Percentiles rank a stretch among this genome's conserved stretches.
phyloP scores from a whole-genome alignment of 1,139 yeast species.

The Debaryomyces coudertii region DNA sequence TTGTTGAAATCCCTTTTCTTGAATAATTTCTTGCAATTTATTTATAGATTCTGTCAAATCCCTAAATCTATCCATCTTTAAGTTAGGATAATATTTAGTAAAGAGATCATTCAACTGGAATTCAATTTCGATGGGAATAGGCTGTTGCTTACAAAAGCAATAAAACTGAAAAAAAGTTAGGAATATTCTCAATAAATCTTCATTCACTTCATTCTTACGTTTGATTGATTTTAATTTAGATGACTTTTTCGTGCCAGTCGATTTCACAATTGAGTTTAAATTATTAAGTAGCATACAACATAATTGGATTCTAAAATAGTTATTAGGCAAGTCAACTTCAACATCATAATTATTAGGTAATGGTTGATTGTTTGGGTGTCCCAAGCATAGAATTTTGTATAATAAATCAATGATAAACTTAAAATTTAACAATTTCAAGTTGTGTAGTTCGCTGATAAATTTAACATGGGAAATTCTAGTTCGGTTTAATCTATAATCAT shows the following conservation, averaged over 20 bases:
- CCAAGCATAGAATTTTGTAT: slow-evolving; percentile 65
- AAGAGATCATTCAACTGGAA: slow-evolving; percentile 55
- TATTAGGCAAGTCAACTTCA: slow-evolving; percentile 61
- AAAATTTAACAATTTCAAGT: slow-evolving; percentile 50
- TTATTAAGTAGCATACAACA: slow-evolving; percentile 34
- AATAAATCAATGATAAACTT: slow-evolving; percentile 54
- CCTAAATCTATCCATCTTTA: slow-evolving; percentile 39
- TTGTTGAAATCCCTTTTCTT: slow-evolving; percentile 15
- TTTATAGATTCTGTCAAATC: slow-evolving; percentile 45
- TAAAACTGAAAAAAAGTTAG: slow-evolving; percentile 75
- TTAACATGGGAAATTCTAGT: slow-evolving; percentile 62
- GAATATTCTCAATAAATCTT: slow-evolving; percentile 45
- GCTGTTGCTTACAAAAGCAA: slow-evolving; percentile 62
- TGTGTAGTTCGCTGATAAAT: slow-evolving; percentile 62
- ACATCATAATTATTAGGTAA: slow-evolving; percentile 44
- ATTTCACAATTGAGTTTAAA: slow-evolving; percentile 15
- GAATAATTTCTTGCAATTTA: slow-evolving; percentile 34
- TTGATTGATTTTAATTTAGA: slow-evolving; percentile 7
- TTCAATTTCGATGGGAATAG: slow-evolving; percentile 67
- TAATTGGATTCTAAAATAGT: slow-evolving; percentile 73
- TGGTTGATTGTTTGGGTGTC: slow-evolving; percentile 69
- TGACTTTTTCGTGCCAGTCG: slow-evolving; percentile 3
- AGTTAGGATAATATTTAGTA: slow-evolving; percentile 23
- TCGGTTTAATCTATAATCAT: slow-evolving; percentile 63
- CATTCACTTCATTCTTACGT: slow-evolving; percentile 16